Base-by-base conservation (phyloP, 2,329 filamentous ascomycete genomes). In the Fusarium paranaense region DNA sequence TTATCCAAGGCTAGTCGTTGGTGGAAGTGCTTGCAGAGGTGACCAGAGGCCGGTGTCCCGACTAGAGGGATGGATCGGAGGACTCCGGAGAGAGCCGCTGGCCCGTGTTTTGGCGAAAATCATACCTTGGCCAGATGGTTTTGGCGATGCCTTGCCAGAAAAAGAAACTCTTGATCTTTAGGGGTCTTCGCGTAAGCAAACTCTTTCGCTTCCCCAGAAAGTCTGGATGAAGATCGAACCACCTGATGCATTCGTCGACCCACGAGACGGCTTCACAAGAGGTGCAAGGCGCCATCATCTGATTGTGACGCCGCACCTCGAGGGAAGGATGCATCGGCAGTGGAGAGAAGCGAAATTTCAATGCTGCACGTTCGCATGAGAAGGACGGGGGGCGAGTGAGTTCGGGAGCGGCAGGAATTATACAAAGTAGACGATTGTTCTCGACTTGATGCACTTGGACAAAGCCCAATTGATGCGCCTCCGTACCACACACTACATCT, bases 191-290 rank as follows among this genome's bases (percentile, higher is more conserved):
- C 68, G 47, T 65, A 58, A 64, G 72, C 35, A 58, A 71, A 65
- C 62, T 70, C 62, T 59, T 52, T 72, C 52, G 64, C 64, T 67
- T 75, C 76, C 76, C 72, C 74, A 69, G 74, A 73, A 73, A 73
- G 45, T 72, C 60, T 60, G 74, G 72, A 75, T 57, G 74, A 73
- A 75, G 61, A 76, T 78, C 77, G 77, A 76, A 78, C 77, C 77
- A 78, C 69, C 71, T 72, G 68, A 76, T 73, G 66, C 72, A 71
- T 60, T 62, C 40, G 66, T 78, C 76, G 70, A 68, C 63, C 77
- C 77, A 78, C 71, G 69, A 67, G 71, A 40, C 66, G 62, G 50
- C 69, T 69, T 68, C 57, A 64, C 35, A 60, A 62, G 35, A 71
- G 47, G 58, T 38, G 22, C 20, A 66, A 52, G 62, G 61, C 40